Evolutionary conservation across 768 basidiomycete genomes (phyloP).

Genomic region (Tylopilus felleus): DNA sequence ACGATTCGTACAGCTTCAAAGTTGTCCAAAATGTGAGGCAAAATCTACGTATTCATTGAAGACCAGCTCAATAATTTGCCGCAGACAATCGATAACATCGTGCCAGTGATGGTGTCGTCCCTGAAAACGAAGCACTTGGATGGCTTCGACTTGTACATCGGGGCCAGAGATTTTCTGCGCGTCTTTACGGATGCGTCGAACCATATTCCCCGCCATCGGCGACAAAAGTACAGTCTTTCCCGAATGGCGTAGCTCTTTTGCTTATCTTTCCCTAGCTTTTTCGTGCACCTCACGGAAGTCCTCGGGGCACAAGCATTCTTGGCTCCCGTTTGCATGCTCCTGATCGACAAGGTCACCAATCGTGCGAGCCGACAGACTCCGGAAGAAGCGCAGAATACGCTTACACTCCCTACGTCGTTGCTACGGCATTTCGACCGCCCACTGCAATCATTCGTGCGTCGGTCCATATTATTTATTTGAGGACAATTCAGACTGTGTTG

Average conservation of each 20-base stretch:
- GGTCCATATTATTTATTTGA: neutral
- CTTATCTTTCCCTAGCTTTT: conserved; percentile 58
- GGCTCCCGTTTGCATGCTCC: conserved; percentile 76
- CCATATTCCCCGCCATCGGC: conserved; percentile 90
- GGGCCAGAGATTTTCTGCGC: conserved; percentile 75
- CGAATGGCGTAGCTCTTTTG: neutral
- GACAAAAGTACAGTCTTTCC: conserved; percentile 61
- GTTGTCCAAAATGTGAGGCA: conserved; percentile 82
- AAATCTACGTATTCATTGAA: neutral
- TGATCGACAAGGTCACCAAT: conserved; percentile 75
- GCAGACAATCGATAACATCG: conserved; percentile 89
- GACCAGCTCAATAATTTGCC: neutral
- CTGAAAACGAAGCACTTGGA: conserved; percentile 55
- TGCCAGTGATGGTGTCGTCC: conserved; percentile 88
- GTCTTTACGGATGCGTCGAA: conserved; percentile 92
- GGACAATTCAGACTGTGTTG: neutral
- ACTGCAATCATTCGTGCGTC: conserved; percentile 52
- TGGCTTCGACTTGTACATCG: conserved; percentile 60
- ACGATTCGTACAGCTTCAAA: conserved; percentile 92
- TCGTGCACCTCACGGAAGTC: conserved; percentile 79
- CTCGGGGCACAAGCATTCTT: conserved; percentile 81
- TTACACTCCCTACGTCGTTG: conserved; percentile 66
- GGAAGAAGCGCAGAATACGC: conserved; percentile 55
- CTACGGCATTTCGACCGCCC: conserved; percentile 51
- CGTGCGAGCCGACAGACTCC: conserved; percentile 60